Evolutionary conservation across 768 basidiomycete species (phyloP).

Genomic region (Daedaleopsis nitida): DNA sequence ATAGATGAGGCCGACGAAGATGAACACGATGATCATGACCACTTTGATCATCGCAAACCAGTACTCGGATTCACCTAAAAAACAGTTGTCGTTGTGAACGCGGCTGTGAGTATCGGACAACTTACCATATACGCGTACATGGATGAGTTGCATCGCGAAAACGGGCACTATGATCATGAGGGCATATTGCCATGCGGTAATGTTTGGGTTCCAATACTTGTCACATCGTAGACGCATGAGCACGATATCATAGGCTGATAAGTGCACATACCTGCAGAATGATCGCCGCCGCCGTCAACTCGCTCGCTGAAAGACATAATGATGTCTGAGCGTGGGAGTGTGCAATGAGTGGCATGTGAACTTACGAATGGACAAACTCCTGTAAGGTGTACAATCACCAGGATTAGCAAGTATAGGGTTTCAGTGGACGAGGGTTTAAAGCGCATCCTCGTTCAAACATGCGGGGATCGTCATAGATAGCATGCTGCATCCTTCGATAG

Average conservation of each 20-base stretch:
- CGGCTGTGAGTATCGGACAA: not conserved
- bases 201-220: slow-evolving; percentile 47
- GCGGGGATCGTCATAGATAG: too few relatives aligned
- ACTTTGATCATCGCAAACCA: slow-evolving; percentile 70
- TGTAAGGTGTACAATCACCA: slow-evolving; percentile 15
- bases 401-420: slow-evolving; percentile 13
- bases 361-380: slow-evolving; percentile 44
- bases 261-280: slow-evolving; percentile 42
- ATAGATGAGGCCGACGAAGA: slow-evolving; percentile 61
- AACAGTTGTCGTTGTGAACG: not conserved
- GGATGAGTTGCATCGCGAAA: slow-evolving; percentile 55
- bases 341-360: slow-evolving; percentile 20
- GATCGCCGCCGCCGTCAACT: slow-evolving; percentile 58
- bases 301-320: slow-evolving; percentile 43
- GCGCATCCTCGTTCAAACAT: too few relatives aligned
- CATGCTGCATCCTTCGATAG: too few relatives aligned
- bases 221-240: slow-evolving; percentile 7
- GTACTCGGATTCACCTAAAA: slow-evolving; percentile 57
- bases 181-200: slow-evolving; percentile 58
- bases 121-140: slow-evolving; percentile 58
- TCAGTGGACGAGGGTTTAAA: too few relatives aligned
- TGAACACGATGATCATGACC: slow-evolving; percentile 60
- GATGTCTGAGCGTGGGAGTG: slow-evolving; percentile 3
- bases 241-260: not conserved
- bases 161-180: slow-evolving; percentile 55